Evolutionary conservation across 2,329 filamentous ascomycete species (phyloP), one percentile per base, ranked within the genome.

Genomic region (Aspergillus sp.): DNA sequence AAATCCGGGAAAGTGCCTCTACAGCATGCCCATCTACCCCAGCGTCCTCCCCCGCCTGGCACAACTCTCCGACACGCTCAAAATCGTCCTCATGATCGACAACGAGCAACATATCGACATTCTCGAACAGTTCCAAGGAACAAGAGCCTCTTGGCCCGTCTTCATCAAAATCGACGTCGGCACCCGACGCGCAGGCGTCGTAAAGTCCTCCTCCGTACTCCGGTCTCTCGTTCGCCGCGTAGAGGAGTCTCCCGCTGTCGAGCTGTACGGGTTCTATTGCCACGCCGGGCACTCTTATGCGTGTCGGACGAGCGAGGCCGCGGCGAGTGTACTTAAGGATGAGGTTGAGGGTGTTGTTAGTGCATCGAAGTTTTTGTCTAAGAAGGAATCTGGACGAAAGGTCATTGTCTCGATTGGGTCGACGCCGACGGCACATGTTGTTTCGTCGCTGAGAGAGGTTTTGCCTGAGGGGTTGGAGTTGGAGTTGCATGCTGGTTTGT

Each of bases 1-100:
- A 48, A 51, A 15, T 23, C 47, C 4, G 22, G 34, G 4, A 63
- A 22, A 72, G 71, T 67, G 73, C 58, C 69, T 81, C 7, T 81
- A 80, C 46, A 76, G 79, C 15, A 66, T 81, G 5, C 79, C 79
- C n/a, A 64, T 81, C 50, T 76, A 75, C 46, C 72, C 53, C 4
- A 48, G 34, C 41, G 30, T 57, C 13, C 54, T 61, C 23, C 54
- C 53, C 1, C 59, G 54, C 41, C 59, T 61, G 5, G n/a, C 54
- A 1, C 64, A 70, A 2, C 58, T 80, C 2, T 67, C 72, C 2
- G 61, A 69, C 22, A 68, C 69, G 1, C 47, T 79, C 13, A 69
- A 66, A 5, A 72, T 80, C 38, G 52, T 75, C 13, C 71, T 80
- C 17, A 75, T 80, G 72, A 64, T 80, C 46, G 69, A 71, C 55